Evolutionary conservation across 208 protist species (phyloP), one percentile per base, ranked within the genome.

Genomic region (Wallacemonas collosoma): DNA sequence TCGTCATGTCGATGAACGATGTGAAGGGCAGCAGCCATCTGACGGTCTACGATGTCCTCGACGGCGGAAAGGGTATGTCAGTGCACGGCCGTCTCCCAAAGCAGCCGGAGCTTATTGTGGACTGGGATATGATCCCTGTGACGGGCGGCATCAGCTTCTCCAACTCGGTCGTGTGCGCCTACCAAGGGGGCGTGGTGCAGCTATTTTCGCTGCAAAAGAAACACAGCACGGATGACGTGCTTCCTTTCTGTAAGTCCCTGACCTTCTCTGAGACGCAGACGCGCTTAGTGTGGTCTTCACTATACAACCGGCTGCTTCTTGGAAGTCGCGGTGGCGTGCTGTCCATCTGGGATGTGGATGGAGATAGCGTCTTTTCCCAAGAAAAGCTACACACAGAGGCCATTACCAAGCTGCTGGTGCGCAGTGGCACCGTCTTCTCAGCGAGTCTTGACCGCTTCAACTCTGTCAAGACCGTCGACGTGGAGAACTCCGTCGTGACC

Each of bases 251-350:
- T 26, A 70, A 79, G 39, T 60, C 70, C 2, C 11, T 87, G 2
- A 43, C 54, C 38, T 44, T 83, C 6, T 63, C 69, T 0, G 86
- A 90, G 67, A 88, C 69, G 56, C 82, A 90, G 68, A 88, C 72
- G 36, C 26, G 63, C 2, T 8, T 90, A 50, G 50, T 57, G 57
- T 90, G 86, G 83, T 72, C 76, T 26, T 43, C 61, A 14, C 39
- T 71, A 64, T 84, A 72, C 71, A 73, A 76, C 68, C 61, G 70
- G 38, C 73, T 87, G 17, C 57, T 83, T 9, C 57, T 88, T 14
- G 86, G 86, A n/a, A 88, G 80, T 61, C 70, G 77, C 14, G 70
- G 63, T 47, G 86, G 86, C 55, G 47, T 85, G 26, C 67, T 90
- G 47, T 78, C 75, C 5, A 55, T 87, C 26, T 87, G 79, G 76